Evolutionary conservation across 202 grass and related monocot species (phyloP).

Genomic region (Setaria italica): DNA sequence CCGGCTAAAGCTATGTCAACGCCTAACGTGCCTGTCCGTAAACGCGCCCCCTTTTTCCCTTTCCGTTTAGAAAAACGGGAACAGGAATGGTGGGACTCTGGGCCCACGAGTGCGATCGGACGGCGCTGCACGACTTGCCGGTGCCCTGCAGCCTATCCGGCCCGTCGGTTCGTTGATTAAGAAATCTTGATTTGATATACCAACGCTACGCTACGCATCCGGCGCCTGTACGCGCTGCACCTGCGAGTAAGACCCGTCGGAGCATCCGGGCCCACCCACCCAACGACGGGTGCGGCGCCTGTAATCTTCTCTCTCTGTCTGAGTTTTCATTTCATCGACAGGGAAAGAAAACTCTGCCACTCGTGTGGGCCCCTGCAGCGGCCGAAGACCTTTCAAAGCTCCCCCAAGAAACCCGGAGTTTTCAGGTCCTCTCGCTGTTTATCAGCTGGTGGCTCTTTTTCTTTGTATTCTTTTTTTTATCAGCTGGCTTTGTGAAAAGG

Average conservation of each 20-base stretch:
- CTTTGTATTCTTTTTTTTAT: background rate
- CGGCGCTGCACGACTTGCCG: constrained; percentile 9
- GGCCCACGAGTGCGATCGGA: constrained; percentile 29
- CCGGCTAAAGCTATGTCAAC: constrained; percentile 19
- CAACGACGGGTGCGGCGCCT: background rate
- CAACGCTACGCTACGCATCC: no score
- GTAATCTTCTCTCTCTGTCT: background rate
- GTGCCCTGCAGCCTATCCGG: background rate
- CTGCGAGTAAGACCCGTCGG: background rate
- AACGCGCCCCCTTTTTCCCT: background rate
- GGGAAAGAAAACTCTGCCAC: background rate
- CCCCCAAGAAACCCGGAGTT: background rate
- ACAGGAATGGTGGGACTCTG: background rate
- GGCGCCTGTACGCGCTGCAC: background rate
- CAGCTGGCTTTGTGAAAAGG: background rate
- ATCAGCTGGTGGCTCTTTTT: background rate
- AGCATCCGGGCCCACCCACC: background rate
- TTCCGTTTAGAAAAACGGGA: background rate
- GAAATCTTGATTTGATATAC: no score
- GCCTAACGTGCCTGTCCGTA: constrained; percentile 3
- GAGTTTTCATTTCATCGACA: background rate
- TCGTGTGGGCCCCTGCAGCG: background rate
- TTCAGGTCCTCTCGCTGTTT: background rate
- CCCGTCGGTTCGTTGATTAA: constrained; percentile 7
- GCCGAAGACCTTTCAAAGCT: background rate